These are phyloP conservation scores for Ceriops tagal DNA, from an alignment of 345 rosid species.

Conservation along the genomic window DNA sequence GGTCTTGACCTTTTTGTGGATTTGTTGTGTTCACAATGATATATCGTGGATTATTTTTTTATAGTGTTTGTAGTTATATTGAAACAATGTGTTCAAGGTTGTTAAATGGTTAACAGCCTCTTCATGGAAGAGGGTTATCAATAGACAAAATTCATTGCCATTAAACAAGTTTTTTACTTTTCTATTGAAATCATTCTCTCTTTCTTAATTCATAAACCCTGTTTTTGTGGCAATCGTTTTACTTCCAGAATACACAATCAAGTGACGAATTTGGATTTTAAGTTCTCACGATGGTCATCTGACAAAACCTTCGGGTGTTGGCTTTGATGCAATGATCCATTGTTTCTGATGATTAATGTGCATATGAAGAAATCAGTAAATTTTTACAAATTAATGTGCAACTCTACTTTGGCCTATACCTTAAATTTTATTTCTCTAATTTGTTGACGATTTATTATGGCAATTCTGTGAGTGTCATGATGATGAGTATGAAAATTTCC, in stretches of 20 bases:
- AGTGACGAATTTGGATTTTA: slow-evolving; percentile 48
- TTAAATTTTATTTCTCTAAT: not conserved
- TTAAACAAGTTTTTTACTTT: no score
- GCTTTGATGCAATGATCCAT: not conserved
- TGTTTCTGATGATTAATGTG: slow-evolving; percentile 14
- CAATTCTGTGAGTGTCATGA: slow-evolving; percentile 3
- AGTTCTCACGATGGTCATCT: slow-evolving; percentile 80
- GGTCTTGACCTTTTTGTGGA: no score
- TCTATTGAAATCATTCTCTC: no score
- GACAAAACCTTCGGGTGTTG: slow-evolving; percentile 40
- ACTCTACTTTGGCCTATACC: not conserved
- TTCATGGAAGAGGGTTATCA: no score
- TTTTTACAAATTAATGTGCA: no score
- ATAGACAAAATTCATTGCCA: no score
- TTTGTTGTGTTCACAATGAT: no score
- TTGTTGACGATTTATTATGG: not conserved
- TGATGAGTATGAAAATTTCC: slow-evolving; percentile 15
- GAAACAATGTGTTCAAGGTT: no score
- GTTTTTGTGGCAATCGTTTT: not conserved
- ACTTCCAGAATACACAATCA: slow-evolving; percentile 15
- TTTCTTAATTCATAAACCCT: not conserved
- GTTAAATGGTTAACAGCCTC: no score
- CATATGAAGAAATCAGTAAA: no score
- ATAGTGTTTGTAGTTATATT: no score
- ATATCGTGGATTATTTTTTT: no score